Percentiles rank a stretch among this genome's conserved stretches.
Conservation (phyloP, 306 rosid genomes). For the Dicorynia guianensis region DNA sequence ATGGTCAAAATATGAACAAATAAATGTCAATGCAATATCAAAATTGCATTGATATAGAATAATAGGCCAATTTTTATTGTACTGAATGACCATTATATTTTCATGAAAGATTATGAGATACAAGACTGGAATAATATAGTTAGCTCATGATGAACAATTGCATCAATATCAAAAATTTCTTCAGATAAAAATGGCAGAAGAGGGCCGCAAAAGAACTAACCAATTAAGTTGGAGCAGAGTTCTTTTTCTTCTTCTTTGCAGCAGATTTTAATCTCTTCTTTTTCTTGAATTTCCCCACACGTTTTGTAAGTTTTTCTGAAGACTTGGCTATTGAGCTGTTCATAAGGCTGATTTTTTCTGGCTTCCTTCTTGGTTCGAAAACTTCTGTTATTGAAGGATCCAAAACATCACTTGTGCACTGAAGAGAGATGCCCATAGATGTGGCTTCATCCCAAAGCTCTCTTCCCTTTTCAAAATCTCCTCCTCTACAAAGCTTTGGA, state of each 20-base stretch:
- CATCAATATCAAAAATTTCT: constrained; percentile 10
- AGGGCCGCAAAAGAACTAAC: constrained; percentile 34
- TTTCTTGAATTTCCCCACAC: constrained; percentile 39
- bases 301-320: constrained; percentile 40
- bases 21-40: background rate
- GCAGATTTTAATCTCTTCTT: constrained; percentile 36
- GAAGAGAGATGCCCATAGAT: constrained; percentile 64
- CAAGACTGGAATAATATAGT: constrained; percentile 19
- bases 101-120: constrained; percentile 2
- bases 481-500: constrained; percentile 77
- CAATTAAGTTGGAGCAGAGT: constrained; percentile 32
- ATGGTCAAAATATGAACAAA: background rate
- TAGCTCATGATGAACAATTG: constrained; percentile 13
- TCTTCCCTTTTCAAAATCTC: constrained; percentile 75
- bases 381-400: constrained; percentile 82
- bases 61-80: background rate
- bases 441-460: constrained; percentile 84
- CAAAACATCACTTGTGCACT: constrained; percentile 65
- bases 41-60: constrained; percentile 18
- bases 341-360: constrained; percentile 45
- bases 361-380: constrained; percentile 60
- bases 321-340: constrained; percentile 46
- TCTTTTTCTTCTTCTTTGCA: constrained; percentile 37
- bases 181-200: constrained; percentile 4
- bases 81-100: constrained; percentile 4